phyloP scores from a whole-genome alignment of 2,329 filamentous ascomycete genomes.

The Xylaria sp. region DNA sequence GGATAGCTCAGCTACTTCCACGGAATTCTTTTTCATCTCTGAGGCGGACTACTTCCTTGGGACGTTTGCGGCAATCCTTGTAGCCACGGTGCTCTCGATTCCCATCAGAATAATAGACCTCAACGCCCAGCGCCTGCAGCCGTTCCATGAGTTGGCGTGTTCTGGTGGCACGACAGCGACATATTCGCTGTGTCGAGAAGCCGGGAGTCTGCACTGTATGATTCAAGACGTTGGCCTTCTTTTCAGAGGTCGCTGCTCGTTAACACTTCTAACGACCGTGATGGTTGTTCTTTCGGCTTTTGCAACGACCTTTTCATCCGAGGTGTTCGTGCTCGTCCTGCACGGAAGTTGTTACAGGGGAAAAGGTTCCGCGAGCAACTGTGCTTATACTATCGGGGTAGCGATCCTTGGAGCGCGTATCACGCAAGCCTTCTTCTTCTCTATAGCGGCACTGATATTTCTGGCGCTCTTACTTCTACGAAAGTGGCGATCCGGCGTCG shows the following conservation, averaged over 20 bases:
- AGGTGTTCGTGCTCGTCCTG: conserved; percentile 52
- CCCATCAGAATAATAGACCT: conserved; percentile 35
- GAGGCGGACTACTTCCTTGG: conserved; percentile 32
- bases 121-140: conserved; percentile 39
- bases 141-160: conserved; percentile 53
- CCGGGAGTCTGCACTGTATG: conserved; percentile 50
- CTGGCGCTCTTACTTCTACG: conserved; percentile 44
- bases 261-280: conserved; percentile 50
- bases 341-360: conserved; percentile 49
- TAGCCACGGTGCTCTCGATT: conserved; percentile 36
- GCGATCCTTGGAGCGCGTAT: conserved; percentile 29
- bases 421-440: conserved; percentile 47
- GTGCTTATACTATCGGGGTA: conserved; percentile 50
- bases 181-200: conserved; percentile 53
- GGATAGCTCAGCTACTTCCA: conserved; percentile 1
- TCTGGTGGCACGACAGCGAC: conserved; percentile 50
- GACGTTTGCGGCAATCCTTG: conserved; percentile 32
- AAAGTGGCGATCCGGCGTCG: conserved; percentile 50
- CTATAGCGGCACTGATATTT: conserved; percentile 45
- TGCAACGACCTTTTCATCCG: conserved; percentile 50
- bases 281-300: conserved; percentile 48
- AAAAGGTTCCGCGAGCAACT: conserved; percentile 37
- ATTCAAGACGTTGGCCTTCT: conserved; percentile 47
- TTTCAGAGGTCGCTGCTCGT: conserved; percentile 47
- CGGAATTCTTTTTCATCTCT: conserved; percentile 23